Evolutionary conservation across 31 red algal species (phyloP).

Genomic region (Asparagopsis taxiformis): DNA sequence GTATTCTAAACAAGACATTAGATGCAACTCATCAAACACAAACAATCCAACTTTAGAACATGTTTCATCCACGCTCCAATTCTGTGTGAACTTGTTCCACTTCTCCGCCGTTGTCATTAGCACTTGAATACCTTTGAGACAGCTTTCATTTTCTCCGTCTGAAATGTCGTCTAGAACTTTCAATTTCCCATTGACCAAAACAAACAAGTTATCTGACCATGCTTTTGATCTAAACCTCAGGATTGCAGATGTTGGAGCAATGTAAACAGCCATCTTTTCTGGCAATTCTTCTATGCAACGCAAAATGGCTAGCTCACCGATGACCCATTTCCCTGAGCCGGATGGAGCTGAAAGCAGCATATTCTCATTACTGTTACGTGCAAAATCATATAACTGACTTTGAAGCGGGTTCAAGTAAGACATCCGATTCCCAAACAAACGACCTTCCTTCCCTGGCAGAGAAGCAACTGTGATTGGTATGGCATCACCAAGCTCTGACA

Average conservation of each 20-base stretch:
- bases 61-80: conserved; percentile 12
- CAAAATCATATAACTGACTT: conserved; percentile 69
- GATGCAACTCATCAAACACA: conserved; percentile 85
- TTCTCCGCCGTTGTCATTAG: conserved; percentile 45
- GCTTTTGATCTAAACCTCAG: conserved; percentile 11
- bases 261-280: conserved; percentile 37
- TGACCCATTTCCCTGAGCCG: conserved; percentile 72
- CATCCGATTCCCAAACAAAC: conserved; percentile 10
- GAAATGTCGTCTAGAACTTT: not conserved
- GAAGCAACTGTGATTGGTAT: conserved; percentile 22
- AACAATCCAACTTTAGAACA: conserved; percentile 30
- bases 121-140: conserved; percentile 18
- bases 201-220: not conserved
- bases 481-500: conserved; percentile 53
- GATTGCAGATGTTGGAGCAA: conserved; percentile 30
- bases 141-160: not conserved
- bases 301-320: conserved; percentile 74
- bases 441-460: conserved; percentile 6
- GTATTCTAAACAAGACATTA: conserved; percentile 16
- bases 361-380: conserved; percentile 64
- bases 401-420: conserved; percentile 81
- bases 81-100: conserved; percentile 39
- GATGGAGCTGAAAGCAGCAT: conserved; percentile 73
- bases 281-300: conserved; percentile 21
- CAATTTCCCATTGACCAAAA: not conserved